phyloP scores from a whole-genome alignment of 371 early-diverging fungal genomes.

The Conidiobolus incongruus region DNA sequence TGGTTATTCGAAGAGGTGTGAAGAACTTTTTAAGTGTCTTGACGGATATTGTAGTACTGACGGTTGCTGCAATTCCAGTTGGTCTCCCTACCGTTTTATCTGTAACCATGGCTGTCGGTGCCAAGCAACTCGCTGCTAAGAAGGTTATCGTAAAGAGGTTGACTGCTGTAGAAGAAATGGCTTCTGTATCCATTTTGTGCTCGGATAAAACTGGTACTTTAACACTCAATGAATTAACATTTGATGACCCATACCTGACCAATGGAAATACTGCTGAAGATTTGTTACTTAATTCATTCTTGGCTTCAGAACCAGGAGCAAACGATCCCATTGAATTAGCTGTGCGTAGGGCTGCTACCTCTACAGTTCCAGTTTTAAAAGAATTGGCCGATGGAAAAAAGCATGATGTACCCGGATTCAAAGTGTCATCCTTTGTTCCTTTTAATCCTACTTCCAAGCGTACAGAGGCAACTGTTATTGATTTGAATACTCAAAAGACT shows the following conservation, averaged over 20 bases:
- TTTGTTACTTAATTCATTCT: slow-evolving; percentile 59
- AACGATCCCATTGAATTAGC: slow-evolving; percentile 82
- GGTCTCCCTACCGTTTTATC: too few species aligned
- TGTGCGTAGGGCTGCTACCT: slow-evolving; percentile 56
- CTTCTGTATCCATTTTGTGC: too few species aligned
- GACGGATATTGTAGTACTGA: slow-evolving; percentile 64
- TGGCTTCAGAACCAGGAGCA: slow-evolving; percentile 75
- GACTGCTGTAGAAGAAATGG: slow-evolving; percentile 88
- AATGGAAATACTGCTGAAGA: slow-evolving; percentile 47
- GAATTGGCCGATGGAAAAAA: slow-evolving; percentile 15
- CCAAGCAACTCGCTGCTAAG: slow-evolving; percentile 74
- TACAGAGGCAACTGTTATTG: slow-evolving; percentile 66
- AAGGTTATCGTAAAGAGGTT: slow-evolving; percentile 88
- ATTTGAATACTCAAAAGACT: slow-evolving; percentile 27
- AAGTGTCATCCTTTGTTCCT: slow-evolving; percentile 62
- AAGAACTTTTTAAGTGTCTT: slow-evolving; percentile 24
- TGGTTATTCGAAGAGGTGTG: slow-evolving; percentile 18
- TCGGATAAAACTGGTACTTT: too few species aligned
- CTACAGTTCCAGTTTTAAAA: slow-evolving; percentile 36
- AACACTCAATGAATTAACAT: slow-evolving; percentile 75
- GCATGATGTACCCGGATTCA: slow-evolving; percentile 62
- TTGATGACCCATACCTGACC: slow-evolving; percentile 71
- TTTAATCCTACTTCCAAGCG: slow-evolving; percentile 83
- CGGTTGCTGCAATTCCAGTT: slow-evolving; percentile 92
- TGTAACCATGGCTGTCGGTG: slow-evolving; percentile 92